Evolutionary conservation across 2,329 filamentous ascomycete species (phyloP), one percentile per base, ranked within the genome.

Genomic region (Beauveria bassiana): DNA sequence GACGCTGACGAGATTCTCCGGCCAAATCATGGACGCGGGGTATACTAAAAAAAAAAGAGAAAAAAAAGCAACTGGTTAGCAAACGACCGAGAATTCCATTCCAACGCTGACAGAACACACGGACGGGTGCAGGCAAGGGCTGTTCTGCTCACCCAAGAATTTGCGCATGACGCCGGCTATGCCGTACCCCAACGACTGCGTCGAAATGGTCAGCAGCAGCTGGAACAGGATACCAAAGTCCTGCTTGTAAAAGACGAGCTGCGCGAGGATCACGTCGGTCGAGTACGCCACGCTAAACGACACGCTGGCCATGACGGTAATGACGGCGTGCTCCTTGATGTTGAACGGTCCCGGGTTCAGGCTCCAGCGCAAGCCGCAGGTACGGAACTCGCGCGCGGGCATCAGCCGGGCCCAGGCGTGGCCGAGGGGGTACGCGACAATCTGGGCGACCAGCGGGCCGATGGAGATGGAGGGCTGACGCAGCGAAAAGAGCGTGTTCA

Each of bases 1-100:
- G 8, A 87, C 82, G 5, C 83, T 82, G 58, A 88, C 86, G 26
- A 91, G 76, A 55, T 84, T 88, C 2, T 78, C 79, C 0, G 88
- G 88, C 87, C 88, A 91, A 62, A 91, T 89, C 86, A 91, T 89
- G 10, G 87, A 83, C 0, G 86, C 85, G 3, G 84, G 84, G 66
- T 86, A 85, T 12, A 85, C 81, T 83, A 60, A 6, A 14, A 16
- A 12, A 20, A 12, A 50, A 22, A 22, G 22, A 6, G 7, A 16
- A 12, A 50, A 14, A 16, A 12, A 20, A 12, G 26, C 16, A 7
- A 7, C 6, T n/a, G 9, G 16, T 58, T 58, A 58, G 55, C 54
- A 9, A 18, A 14, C 18, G 2, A 49, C 3, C n/a, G 34, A 38
- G 14, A 38, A 38, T 31, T 22, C 20, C 20, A 22, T 22, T 22